phyloP scores from a whole-genome alignment of 176 grass and related monocot species.

The Typha latifolia region DNA sequence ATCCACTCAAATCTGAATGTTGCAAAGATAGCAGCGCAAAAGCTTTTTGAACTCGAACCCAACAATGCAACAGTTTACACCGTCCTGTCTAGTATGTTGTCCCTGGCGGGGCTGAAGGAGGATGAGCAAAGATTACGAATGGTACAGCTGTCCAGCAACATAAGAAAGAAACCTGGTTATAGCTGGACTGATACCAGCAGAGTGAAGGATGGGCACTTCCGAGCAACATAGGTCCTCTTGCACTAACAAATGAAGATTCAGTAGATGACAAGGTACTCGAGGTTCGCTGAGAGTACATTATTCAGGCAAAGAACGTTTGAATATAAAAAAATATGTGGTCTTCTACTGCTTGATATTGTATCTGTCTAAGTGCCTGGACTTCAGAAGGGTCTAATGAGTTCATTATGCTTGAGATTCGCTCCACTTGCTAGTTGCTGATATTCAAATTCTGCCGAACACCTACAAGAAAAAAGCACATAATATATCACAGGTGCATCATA shows the following conservation, averaged over 20 bases:
- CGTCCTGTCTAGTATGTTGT: conserved; percentile 46
- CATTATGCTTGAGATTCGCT: too few relatives aligned
- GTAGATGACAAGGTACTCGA: too few relatives aligned
- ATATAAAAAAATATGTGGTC: too few relatives aligned
- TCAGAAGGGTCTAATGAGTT: too few relatives aligned
- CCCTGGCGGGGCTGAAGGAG: conserved; percentile 38
- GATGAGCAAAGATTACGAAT: conserved; percentile 31
- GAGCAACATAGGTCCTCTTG: background rate
- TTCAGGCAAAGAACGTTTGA: too few relatives aligned
- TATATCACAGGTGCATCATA: too few relatives aligned
- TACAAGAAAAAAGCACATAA: too few relatives aligned
- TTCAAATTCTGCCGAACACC: too few relatives aligned
- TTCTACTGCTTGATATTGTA: too few relatives aligned
- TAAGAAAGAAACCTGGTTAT: conserved; percentile 44
- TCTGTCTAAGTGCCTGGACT: too few relatives aligned
- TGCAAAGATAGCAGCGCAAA: conserved; percentile 58
- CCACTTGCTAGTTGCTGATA: too few relatives aligned
- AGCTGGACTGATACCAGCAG: conserved; percentile 35
- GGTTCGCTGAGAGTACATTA: too few relatives aligned
- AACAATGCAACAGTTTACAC: conserved; percentile 35
- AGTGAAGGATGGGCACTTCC: background rate
- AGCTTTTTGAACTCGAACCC: conserved; percentile 49
- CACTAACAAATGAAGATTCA: background rate
- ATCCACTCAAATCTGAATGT: conserved; percentile 50
- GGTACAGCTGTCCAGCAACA: conserved; percentile 31